Base-by-base conservation (phyloP, 306 rosid species). In the Acacia acuminata region DNA sequence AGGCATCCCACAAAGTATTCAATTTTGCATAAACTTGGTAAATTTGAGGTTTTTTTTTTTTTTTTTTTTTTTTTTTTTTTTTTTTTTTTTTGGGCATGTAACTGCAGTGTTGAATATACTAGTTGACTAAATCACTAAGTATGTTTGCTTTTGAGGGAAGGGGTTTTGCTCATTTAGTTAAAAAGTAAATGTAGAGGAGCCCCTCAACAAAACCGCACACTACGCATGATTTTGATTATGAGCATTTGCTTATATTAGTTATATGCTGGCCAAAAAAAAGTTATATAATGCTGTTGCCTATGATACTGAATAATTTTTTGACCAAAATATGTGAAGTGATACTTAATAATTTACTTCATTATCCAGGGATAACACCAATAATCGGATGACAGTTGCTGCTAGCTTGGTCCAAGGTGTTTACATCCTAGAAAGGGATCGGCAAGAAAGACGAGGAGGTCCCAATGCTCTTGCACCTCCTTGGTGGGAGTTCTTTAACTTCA, bases 321-420 rank as follows among this genome's bases (percentile, higher is more conserved):
- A 38, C 42, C 42, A 38, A 6, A 38, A 38, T 38, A 38, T 38
- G 42, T 38, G 42, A 38, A 56, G 7, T 56, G 63, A 56, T 20
- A 19, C 36, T 42, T 32, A 44, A 32, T 30, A 40, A 14, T 80
- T 7, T 77, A 65, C 38, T 13, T 20, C 56, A 38, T 67, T 76
- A 76, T 85, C 79, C 91, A 94, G 99, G 99, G 93, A 94, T 44
- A 85, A 89, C 69, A 48, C 89, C 9, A 67, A 91, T 81, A 92
- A 94, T 81, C 88, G 89, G 77, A 94, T 89, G 88, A 85, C 99
- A 8, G 91, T 94, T 64, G 98, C 96, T 22, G 94, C 99, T 75
- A 66, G 97, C 89, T 91, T 94, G 94, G 99, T 96, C 79, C 94
- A 96, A 76, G 96, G 93, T 68, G 99, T 92, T 82, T 94, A 94